Percentiles rank a stretch among this genome's conserved stretches.
Evolutionary conservation across 176 grass and related monocot genomes (phyloP).

Genomic region (Luzula sylvatica): DNA sequence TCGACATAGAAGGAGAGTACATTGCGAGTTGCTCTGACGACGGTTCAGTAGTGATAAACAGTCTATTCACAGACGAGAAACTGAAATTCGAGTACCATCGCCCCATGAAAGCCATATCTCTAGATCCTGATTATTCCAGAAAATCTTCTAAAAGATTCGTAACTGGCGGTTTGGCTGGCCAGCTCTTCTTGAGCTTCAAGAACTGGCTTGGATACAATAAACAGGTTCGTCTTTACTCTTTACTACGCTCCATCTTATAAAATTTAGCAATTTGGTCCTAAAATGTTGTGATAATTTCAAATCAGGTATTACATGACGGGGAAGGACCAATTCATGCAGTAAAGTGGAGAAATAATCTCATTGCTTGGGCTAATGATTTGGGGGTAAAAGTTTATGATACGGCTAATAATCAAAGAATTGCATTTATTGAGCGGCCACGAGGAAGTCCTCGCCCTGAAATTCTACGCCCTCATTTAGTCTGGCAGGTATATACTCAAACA

Average conservation of each 20-base stretch:
- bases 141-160: slow-evolving; percentile 81
- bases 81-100: slow-evolving; percentile 93
- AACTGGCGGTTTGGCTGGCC: slow-evolving; percentile 88
- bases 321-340: slow-evolving; percentile 95
- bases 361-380: slow-evolving; percentile 92
- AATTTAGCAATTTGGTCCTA: background rate
- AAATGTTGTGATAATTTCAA: slow-evolving; percentile 1
- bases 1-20: slow-evolving; percentile 73
- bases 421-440: slow-evolving; percentile 90
- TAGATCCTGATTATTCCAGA: slow-evolving; percentile 71
- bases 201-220: slow-evolving; percentile 78
- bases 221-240: slow-evolving; percentile 43
- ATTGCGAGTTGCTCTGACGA: slow-evolving; percentile 98
- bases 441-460: slow-evolving; percentile 70
- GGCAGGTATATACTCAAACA: slow-evolving; percentile 52
- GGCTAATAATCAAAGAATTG: slow-evolving; percentile 70
- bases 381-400: slow-evolving; percentile 97
- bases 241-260: slow-evolving; percentile 4
- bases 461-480: slow-evolving; percentile 89
- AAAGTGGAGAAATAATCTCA: slow-evolving; percentile 86
- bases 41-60: slow-evolving; percentile 72
- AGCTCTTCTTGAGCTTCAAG: slow-evolving; percentile 76
- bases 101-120: slow-evolving; percentile 89
- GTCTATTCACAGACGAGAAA: slow-evolving; percentile 84
- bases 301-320: slow-evolving; percentile 74